Base-by-base conservation (phyloP, 805 yeast species). In the Candida nanaspora region DNA sequence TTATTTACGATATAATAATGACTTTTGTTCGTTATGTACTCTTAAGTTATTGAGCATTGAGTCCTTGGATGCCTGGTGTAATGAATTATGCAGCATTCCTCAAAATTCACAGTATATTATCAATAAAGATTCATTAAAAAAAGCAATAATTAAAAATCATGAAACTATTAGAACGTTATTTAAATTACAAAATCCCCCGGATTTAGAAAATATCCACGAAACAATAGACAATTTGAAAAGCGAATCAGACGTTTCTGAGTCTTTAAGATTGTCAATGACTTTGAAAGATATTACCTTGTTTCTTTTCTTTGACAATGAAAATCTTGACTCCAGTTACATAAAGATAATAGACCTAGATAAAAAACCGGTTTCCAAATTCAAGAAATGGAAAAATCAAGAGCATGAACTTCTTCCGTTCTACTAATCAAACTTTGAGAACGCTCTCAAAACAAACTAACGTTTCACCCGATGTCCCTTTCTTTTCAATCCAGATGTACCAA, bases 261-360 rank as follows among this genome's bases (percentile, higher is more conserved):
- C 58, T 25, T 48, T 75, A 22, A 59, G 66, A 6, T 51, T 65
- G 18, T 63, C 68, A 2, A 76, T 76, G 80, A 70, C 80, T 0
- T 48, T 76, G 38, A 60, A 76, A 45, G 81, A 76, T 49, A 72
- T 72, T 14, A 76, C 79, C 1, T 46, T 76, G 9, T 69, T 75
- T 41, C 47, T 74, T 16, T 65, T 66, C 35, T 57, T 73, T 33
- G 63, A 58, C 41, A 62, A 14, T 19, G 20, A 33, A 16, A 27
- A 39, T n/a, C n/a, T n/a, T n/a, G 22, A 19, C 8, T 40, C 40
- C 6, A 22, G 28, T 7, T 22, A 25, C 10, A 41, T 50, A 13
- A 61, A 56, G 35, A 55, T 76, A 29, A 59, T 73, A 33, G 81
- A 76, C 49, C 53, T 76, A 40, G 81, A 76, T 48, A 59, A 68